Evolutionary conservation across 176 grass and related monocot genomes (phyloP), one percentile per base, ranked within the genome.

Genomic region (Juncus effusus): DNA sequence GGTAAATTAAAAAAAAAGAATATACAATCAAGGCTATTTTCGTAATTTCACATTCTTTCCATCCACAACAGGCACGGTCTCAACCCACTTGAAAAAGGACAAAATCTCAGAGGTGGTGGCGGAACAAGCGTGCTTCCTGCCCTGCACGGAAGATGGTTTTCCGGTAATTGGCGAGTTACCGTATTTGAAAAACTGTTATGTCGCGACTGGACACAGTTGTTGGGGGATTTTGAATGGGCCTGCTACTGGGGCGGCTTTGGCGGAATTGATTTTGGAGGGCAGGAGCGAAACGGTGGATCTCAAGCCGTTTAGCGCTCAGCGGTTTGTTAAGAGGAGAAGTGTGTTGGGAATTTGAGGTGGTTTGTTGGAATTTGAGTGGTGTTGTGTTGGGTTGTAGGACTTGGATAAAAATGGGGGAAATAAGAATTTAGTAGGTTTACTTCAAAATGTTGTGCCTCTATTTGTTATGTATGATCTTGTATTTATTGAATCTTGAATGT

Each of bases 181-280:
- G 0, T 77, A 77, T 7, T 77, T 89, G 7, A 82, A 89, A 36
- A 77, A 86, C 10, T 86, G 88, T 77, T 97, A 92, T 14, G 80
- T 97, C 3, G 94, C 85, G 13, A 97, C 88, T 0, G 88, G 94
- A 10, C 94, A 97, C 70, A 92, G 72, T 79, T 92, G 85, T 80
- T 97, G 93, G 94, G 83, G 88, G 0, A 97, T 92, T 59, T 88
- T 97, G 19, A 92, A 92, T 69, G 94, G 67, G 69, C 93, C 85
- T 0, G 93, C 75, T 53, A 97, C 93, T 4, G 93, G 88, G 3
- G 85, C 93, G 0, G 75, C 85, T 0, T 83, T 97, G 0, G 80
- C 88, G 0, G 93, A 92, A 60, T 82, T 97, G 73, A 92, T 97
- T 68, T 78, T 97, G 8, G 85, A 97, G 6, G 93, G 85, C 2